Evolutionary conservation across 2,329 filamentous ascomycete species (phyloP), one percentile per base, ranked within the genome.

Genomic region (Colletotrichum ledebouriae): DNA sequence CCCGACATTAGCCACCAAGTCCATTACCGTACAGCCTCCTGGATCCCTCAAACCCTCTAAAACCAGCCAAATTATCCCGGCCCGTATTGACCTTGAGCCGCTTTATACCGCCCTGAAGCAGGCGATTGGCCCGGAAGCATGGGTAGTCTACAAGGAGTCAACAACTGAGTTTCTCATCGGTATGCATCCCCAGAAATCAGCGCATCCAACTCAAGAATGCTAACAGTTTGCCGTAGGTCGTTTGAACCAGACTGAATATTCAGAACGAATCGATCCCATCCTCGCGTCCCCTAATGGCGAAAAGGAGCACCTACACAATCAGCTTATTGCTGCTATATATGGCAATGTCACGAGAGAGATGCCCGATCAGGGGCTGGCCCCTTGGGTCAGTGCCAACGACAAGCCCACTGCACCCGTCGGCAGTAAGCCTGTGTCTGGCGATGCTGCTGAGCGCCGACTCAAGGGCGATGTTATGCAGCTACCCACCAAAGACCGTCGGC

Each of bases 401-500:
- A 92, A 92, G 73, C 89, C 89, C 17, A 79, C 85, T 17, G 80
- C 86, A 11, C 83, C 82, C 47, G 80, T 85, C 37, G 86, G 86
- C 71, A 86, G 82, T 72, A 92, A 92, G 76, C 87, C 88, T 22
- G 84, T 88, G 53, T 87, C 86, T 33, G 88, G 88, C 33, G 89
- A 92, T 82, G 88, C 89, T 39, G 84, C 87, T 41, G 89, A 92
- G 78, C 83, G 89, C 73, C 85, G 85, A 72, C 77, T 92, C 56
- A 92, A 92, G 80, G 87, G 86, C 72, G 89, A 91, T 75, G 88
- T 92, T 69, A 92, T 92, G 90, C 87, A 90, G 74, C 82, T 92
- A 50, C 89, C 88, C n/a, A 87, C 83, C 65, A 83, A 88, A 72
- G 89, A 92, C 74, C 83, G 90, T 71, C 82, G 89, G 78, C 85